Conservation (phyloP, 768 basidiomycete species). For the Tylopilus subfusipes region DNA sequence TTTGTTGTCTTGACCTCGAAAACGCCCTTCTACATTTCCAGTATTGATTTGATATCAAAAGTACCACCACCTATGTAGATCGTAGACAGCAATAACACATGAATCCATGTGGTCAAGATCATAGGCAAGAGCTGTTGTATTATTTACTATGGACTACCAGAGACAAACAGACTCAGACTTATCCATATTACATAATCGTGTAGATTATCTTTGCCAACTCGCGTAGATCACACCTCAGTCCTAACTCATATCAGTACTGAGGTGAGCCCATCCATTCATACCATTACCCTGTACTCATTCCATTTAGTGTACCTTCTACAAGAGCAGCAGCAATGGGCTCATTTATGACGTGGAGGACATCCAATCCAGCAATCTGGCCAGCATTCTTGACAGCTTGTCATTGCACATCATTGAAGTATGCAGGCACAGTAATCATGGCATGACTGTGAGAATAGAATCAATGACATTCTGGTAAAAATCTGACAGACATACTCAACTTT, state of each 20-base stretch:
- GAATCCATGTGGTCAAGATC: slow-evolving; percentile 82
- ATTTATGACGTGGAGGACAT: slow-evolving; percentile 97
- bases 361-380: slow-evolving; percentile 94
- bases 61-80: slow-evolving; percentile 97
- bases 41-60: slow-evolving; percentile 98
- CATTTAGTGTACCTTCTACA: too few species aligned
- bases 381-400: slow-evolving; percentile 98
- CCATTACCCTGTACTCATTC: too few species aligned
- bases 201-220: too few species aligned
- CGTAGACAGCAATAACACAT: slow-evolving; percentile 95
- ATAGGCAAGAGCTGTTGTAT: too few species aligned
- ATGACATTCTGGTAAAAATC: not conserved
- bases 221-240: too few species aligned
- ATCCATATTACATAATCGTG: too few species aligned
- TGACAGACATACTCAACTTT: slow-evolving; percentile 73
- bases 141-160: too few species aligned
- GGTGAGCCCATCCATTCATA: too few species aligned
- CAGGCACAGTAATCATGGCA: slow-evolving; percentile 92
- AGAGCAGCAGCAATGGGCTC: slow-evolving; percentile 98
- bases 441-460: slow-evolving; percentile 43
- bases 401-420: slow-evolving; percentile 99
- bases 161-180: too few species aligned
- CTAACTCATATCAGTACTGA: too few species aligned
- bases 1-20: slow-evolving; percentile 99
- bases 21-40: slow-evolving; percentile 99